A percentile compares a stretch with the other conserved stretches of the same genome.
Evolutionary conservation across 768 basidiomycete species (phyloP).

Genomic region (Saitozyma podzolica): DNA sequence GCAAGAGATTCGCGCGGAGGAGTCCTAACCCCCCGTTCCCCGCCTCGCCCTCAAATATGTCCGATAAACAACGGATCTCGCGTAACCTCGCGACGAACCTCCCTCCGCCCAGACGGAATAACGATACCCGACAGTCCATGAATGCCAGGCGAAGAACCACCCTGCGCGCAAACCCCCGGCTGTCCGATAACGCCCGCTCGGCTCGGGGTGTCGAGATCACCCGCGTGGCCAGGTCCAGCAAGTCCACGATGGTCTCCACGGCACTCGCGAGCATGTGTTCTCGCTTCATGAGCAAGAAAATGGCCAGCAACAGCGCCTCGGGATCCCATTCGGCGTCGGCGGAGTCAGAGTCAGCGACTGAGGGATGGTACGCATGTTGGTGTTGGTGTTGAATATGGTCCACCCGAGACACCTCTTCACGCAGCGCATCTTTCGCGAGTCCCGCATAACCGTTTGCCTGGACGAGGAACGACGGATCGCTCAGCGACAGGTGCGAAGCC

Average conservation of each 20-base stretch:
- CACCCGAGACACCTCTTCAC: too few species aligned
- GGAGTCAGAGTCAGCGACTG: too few species aligned
- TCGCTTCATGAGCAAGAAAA: not conserved
- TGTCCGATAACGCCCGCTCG: not conserved
- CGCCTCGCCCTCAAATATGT: not conserved
- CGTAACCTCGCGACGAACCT: not conserved
- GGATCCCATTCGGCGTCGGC: not conserved
- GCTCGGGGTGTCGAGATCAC: not conserved
- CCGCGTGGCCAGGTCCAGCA: not conserved
- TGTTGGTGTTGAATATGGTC: not conserved
- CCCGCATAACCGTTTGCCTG: not conserved
- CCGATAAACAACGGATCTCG: not conserved
- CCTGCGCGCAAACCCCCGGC: not conserved
- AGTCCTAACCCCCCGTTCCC: not conserved
- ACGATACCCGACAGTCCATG: slow-evolving; percentile 1
- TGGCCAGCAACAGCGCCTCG: not conserved
- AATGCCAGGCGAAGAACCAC: not conserved
- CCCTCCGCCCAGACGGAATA: slow-evolving; percentile 8
- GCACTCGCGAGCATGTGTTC: not conserved
- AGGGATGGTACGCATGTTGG: not conserved
- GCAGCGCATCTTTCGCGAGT: not conserved
- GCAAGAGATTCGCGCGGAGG: not conserved
- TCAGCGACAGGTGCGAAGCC: slow-evolving; percentile 4
- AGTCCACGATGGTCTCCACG: not conserved
- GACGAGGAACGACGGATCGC: not conserved